phyloP scores from a whole-genome alignment of 768 basidiomycete genomes.

The Collybiopsis confluens region DNA sequence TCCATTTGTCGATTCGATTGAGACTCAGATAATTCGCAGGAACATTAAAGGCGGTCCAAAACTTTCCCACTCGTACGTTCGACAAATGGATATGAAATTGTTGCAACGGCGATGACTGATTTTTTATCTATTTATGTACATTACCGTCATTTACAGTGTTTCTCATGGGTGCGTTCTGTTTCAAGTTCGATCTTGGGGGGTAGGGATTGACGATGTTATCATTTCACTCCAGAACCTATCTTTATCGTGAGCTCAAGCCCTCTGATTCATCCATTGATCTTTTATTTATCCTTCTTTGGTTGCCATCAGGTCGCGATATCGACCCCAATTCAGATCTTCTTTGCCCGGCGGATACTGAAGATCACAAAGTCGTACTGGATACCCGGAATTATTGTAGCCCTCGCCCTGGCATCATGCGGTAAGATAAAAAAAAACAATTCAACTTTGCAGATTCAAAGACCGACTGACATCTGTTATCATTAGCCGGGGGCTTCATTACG shows the following conservation, averaged over 20 bases:
- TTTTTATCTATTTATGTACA: no score
- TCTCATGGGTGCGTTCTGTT: constrained; percentile 17
- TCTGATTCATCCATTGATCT: no score
- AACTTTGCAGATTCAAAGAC: not conserved
- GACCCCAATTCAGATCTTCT: constrained; percentile 14
- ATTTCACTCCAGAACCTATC: not conserved
- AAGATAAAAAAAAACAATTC: no score
- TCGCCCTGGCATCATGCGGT: constrained; percentile 6
- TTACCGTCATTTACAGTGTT: constrained; percentile 17
- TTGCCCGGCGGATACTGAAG: constrained; percentile 13
- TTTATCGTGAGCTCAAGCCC: not conserved
- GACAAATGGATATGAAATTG: not conserved
- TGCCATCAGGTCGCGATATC: constrained; percentile 20
- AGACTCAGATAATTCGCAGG: constrained; percentile 15
- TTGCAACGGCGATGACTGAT: no score
- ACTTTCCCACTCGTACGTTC: constrained; percentile 23
- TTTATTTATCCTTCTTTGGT: no score
- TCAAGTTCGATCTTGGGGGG: constrained; percentile 3
- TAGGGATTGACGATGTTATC: no score
- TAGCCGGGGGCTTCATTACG: constrained; percentile 2
- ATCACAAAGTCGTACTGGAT: constrained; percentile 10
- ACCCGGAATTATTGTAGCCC: constrained; percentile 1
- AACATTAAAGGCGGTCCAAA: constrained; percentile 25
- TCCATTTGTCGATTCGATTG: no score
- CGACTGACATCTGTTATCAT: not conserved